Evolutionary conservation across 2,329 filamentous ascomycete species (phyloP), one percentile per base, ranked within the genome.

Genomic region (Pezicula neosporulosa): DNA sequence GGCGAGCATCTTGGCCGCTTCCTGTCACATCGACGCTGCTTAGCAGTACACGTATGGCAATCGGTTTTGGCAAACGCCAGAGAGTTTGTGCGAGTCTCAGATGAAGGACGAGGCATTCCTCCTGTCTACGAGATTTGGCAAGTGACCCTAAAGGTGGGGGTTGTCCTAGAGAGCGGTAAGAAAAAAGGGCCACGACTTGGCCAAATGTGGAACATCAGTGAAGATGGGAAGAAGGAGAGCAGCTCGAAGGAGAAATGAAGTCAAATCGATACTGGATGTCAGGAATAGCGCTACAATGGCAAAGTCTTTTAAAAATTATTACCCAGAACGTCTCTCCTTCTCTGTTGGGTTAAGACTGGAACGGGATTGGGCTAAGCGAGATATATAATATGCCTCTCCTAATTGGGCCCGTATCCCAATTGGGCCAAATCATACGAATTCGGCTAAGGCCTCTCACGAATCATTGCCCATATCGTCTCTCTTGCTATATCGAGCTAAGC

Each of bases 1-100:
- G 41, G 24, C 24, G 41, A 9, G 41, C 41, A 44, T 44, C 41
- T 44, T 9, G 41, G 41, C 18, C 41, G 41, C 24, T 44, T 44
- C 41, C 41, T 6, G 41, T 44, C 41, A 44, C 41, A 44, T 44
- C n/a, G 41, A 44, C 41, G 41, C 4, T 44, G 16, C 6, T 44
- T 44, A 19, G 41, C 41, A 44, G 41, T 44, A 19, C 41, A 44
- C 15, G 41, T 44, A 44, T 44, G 41, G n/a, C 41, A 44, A 18
- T 44, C 41, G 6, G 41, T 44, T 44, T 44, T 44, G 41, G 41
- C 41, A 44, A 44, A 44, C 24, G 41, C 41, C 41, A 44, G n/a
- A 18, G 41, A 44, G 41, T 44, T 44, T 5, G 41, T 44, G 8
- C 41, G 41, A 6, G 6, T 15, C 41, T 18, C n/a, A 21, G 41